Evolutionary conservation across 2,329 filamentous ascomycete species (phyloP).

Genomic region (Aspergillus pseudoterreus): DNA sequence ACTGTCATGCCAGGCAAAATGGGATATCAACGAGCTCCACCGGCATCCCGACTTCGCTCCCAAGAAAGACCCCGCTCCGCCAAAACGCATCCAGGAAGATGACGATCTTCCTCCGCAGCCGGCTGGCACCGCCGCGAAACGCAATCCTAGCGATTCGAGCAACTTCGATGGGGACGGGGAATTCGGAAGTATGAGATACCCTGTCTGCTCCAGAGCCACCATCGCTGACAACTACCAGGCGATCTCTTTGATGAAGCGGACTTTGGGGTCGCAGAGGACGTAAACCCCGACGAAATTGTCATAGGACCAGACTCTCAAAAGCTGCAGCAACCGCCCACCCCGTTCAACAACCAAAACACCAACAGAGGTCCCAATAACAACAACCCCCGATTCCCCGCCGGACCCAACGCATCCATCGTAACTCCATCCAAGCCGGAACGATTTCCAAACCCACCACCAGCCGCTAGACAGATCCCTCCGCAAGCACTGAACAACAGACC

Average conservation of each 20-base stretch:
- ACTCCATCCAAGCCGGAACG: slow-evolving; percentile 40
- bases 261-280: slow-evolving; percentile 66
- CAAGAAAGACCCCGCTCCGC: slow-evolving; percentile 52
- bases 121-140: slow-evolving; percentile 23
- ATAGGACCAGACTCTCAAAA: slow-evolving; percentile 41
- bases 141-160: slow-evolving; percentile 23
- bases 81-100: slow-evolving; percentile 43
- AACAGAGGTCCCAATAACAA: slow-evolving; percentile 16
- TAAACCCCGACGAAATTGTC: slow-evolving; percentile 72
- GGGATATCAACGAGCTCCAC: slow-evolving; percentile 75
- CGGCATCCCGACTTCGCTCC: slow-evolving; percentile 71
- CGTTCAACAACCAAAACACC: slow-evolving; percentile 18
- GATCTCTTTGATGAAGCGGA: slow-evolving; percentile 73
- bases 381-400: slow-evolving; percentile 12
- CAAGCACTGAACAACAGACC: slow-evolving; percentile 16
- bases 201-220: not conserved
- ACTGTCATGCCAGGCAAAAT: slow-evolving; percentile 52
- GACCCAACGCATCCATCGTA: slow-evolving; percentile 23
- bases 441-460: slow-evolving; percentile 20
- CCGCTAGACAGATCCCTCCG: slow-evolving; percentile 20
- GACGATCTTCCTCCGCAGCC: slow-evolving; percentile 40
- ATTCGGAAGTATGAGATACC: slow-evolving; percentile 38
- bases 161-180: slow-evolving; percentile 40
- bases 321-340: slow-evolving; percentile 24
- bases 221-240: slow-evolving; percentile 29